Evolutionary conservation across 805 yeast species (phyloP), one percentile per base, ranked within the genome.

Genomic region (Sugiyamaella valdiviana): DNA sequence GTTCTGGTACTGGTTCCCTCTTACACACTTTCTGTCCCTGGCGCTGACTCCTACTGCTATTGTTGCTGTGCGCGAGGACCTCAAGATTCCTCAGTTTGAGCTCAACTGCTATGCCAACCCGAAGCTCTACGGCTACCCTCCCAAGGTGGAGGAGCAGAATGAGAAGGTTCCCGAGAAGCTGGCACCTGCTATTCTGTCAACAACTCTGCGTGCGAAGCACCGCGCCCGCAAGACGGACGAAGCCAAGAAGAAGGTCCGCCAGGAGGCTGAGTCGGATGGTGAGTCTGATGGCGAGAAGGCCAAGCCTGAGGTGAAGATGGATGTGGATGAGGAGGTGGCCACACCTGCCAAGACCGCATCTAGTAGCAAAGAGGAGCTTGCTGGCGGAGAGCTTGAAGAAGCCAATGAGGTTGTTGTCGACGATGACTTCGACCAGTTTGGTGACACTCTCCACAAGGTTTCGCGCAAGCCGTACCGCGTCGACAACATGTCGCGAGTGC

Each of bases 1-100:
- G 71, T 86, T 85, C 63, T 93, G 99, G 99, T 87, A 89, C 69
- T 93, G 99, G 99, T 93, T 83, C 80, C 99, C 99, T 51, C 76
- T 90, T 50, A 80, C 97, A 1, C 98, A 93, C 68, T 93, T 93
- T 72, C 71, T 93, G 60, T 82, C 95, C 16, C 76, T 93, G 57
- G 87, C 97, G 32, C 90, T 90, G 69, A 78, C 93, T 6, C 96
- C 99, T 46, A 93, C 98, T 1, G 80, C 95, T 5, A 77, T 91
- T 17, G 80, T 87, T 57, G 96, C 96, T 55, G 85, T 93, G 10
- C 80, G 82, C 49, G 83, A 78, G 52, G 95, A 90, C 66, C 76
- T 91, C 65, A 83, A 83, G 65, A 83, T 87, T 52, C 98, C 99
- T 24, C 78, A 85, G 62, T 82, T 93, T 62, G 79, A 80, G 40